phyloP scores from a whole-genome alignment of 78 protist genomes.

The Thecamonas trahens region DNA sequence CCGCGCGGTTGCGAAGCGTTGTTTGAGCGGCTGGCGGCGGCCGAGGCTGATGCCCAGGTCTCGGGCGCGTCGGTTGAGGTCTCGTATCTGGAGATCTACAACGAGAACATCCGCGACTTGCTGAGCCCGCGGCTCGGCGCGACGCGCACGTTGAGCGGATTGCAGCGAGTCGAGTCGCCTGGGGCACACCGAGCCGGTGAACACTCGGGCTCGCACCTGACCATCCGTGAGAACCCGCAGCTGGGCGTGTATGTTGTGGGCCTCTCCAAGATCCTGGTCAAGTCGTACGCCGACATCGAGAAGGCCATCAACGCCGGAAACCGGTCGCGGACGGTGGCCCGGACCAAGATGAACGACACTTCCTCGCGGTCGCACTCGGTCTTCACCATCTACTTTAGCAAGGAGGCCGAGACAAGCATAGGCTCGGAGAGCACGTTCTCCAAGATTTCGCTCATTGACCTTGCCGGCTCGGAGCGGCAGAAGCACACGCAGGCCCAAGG shows the following conservation, averaged over 20 bases:
- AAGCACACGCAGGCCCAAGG: slow-evolving; percentile 59
- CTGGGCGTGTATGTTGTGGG: slow-evolving; percentile 76
- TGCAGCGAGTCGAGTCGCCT: too few species aligned
- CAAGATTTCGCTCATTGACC: slow-evolving; percentile 4
- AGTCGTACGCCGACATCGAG: slow-evolving; percentile 43
- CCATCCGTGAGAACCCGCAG: slow-evolving; percentile 67
- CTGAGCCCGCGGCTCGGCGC: slow-evolving; percentile 54
- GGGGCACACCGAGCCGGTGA: too few species aligned
- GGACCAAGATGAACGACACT: slow-evolving; percentile 73
- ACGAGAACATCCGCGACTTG: slow-evolving; percentile 62
- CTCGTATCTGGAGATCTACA: slow-evolving; percentile 64
- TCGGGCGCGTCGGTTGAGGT: slow-evolving; percentile 23
- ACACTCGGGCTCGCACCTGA: too few species aligned
- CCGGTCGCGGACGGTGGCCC: slow-evolving; percentile 62
- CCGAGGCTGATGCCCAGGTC: neutral
- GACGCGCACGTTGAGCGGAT: too few species aligned
- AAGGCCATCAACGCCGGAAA: slow-evolving; percentile 46
- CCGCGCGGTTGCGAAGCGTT: slow-evolving; percentile 7
- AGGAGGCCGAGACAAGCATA: neutral
- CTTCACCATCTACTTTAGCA: slow-evolving; percentile 60
- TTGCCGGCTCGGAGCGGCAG: slow-evolving; percentile 78
- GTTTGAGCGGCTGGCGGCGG: slow-evolving; percentile 22
- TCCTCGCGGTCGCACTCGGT: slow-evolving; percentile 77
- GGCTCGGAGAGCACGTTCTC: neutral
- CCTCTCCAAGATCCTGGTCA: slow-evolving; percentile 49